Evolutionary conservation across 495 filamentous ascomycete genomes (phyloP).

Genomic region (Melanomma pulvis-pyrius): DNA sequence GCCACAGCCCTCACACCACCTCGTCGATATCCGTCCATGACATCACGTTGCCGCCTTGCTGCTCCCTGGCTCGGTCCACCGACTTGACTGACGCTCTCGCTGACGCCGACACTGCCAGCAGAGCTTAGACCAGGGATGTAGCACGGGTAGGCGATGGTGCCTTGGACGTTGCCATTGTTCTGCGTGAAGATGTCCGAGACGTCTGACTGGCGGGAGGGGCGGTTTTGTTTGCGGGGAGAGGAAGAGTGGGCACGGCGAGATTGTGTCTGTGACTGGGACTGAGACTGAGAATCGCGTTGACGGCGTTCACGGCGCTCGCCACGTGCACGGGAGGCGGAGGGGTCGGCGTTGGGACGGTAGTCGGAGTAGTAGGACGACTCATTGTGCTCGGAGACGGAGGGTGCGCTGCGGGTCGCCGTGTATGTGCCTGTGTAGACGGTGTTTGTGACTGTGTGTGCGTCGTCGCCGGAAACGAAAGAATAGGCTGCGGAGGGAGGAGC

Average conservation of each 20-base stretch:
- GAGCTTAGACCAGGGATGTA: conserved; percentile 72
- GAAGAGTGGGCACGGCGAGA: background rate
- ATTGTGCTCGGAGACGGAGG: conserved; percentile 28
- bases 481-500: conserved; percentile 42
- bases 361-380: conserved; percentile 42
- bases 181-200: conserved; percentile 42
- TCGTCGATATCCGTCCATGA: conserved; percentile 51
- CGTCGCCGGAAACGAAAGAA: conserved; percentile 44
- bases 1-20: conserved; percentile 49
- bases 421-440: conserved; percentile 28
- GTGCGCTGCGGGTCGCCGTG: conserved; percentile 30
- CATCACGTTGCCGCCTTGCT: conserved; percentile 32
- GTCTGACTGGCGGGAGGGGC: conserved; percentile 21
- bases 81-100: conserved; percentile 44
- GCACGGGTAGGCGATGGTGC: conserved; percentile 81
- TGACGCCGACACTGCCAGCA: conserved; percentile 49
- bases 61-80: conserved; percentile 29
- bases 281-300: conserved; percentile 14
- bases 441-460: conserved; percentile 27
- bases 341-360: conserved; percentile 40
- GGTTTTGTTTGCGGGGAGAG: conserved; percentile 37
- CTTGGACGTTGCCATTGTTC: conserved; percentile 60
- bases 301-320: conserved; percentile 26
- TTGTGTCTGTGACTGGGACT: conserved; percentile 8
- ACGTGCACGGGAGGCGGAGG: conserved; percentile 10